These are phyloP conservation scores for Bipolaris gigantea DNA, from an alignment of 2,329 filamentous ascomycete genomes.

Conservation along the genomic window DNA sequence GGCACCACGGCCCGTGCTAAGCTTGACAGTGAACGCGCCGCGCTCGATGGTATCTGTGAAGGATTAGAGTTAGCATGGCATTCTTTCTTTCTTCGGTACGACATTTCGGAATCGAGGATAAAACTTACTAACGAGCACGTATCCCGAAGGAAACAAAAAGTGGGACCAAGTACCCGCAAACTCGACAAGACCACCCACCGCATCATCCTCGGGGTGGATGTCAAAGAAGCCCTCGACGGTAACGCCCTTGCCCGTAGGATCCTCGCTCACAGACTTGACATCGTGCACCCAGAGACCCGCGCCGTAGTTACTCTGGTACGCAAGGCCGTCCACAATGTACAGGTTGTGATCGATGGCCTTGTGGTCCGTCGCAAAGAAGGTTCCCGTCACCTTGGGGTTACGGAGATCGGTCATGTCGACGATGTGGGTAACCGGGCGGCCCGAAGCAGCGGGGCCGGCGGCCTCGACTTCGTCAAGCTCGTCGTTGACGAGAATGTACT, in stretches of 20 bases:
- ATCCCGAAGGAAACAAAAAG: constrained; percentile 40
- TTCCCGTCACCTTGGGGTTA: constrained; percentile 45
- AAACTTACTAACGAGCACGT: constrained; percentile 34
- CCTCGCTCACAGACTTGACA: constrained; percentile 43
- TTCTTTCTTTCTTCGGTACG: too few species aligned
- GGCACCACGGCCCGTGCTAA: constrained; percentile 27
- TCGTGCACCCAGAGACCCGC: constrained; percentile 47
- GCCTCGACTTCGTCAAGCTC: constrained; percentile 38
- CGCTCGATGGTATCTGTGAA: constrained; percentile 41
- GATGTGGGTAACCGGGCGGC: constrained; percentile 41
- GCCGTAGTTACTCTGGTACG: constrained; percentile 50
- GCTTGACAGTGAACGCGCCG: constrained; percentile 44
- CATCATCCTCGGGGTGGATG: constrained; percentile 48
- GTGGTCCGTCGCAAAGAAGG: constrained; percentile 44
- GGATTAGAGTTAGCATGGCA: background rate
- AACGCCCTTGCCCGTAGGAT: constrained; percentile 44
- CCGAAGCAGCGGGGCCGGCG: constrained; percentile 35
- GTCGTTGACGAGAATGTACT: constrained; percentile 40
- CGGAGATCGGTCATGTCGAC: constrained; percentile 40
- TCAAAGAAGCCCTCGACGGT: constrained; percentile 49
- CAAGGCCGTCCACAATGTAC: constrained; percentile 47
- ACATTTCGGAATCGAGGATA: background rate
- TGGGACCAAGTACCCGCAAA: constrained; percentile 51
- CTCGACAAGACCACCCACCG: constrained; percentile 38
- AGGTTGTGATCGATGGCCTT: constrained; percentile 51